phyloP scores from a whole-genome alignment of 371 early-diverging fungal species.

The Lichtheimia corymbifera region DNA sequence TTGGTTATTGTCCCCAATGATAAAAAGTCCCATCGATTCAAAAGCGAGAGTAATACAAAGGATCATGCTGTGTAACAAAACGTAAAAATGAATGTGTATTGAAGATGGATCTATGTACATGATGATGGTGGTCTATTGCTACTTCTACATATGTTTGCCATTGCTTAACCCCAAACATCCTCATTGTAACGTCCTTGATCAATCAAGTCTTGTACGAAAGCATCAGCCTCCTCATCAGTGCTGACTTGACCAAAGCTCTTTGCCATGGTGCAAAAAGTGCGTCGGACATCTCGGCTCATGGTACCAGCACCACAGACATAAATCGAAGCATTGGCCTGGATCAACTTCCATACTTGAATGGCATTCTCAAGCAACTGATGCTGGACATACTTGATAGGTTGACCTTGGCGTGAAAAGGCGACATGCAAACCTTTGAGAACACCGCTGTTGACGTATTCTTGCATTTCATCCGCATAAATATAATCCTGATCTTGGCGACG shows the following conservation, averaged over 20 bases:
- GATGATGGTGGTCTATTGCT: too few relatives aligned
- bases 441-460: conserved; percentile 45
- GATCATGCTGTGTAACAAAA: too few relatives aligned
- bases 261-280: conserved; percentile 35
- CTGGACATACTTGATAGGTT: conserved; percentile 42
- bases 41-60: too few relatives aligned
- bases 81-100: too few relatives aligned
- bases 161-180: conserved; percentile 54
- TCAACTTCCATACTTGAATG: conserved; percentile 29
- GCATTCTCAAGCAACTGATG: conserved; percentile 45
- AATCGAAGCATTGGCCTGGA: conserved; percentile 23
- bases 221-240: conserved; percentile 34
- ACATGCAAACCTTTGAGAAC: conserved; percentile 57
- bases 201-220: conserved; percentile 21
- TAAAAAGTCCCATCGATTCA: too few relatives aligned
- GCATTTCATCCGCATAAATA: conserved; percentile 70
- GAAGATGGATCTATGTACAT: too few relatives aligned
- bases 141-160: too few relatives aligned
- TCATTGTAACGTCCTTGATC: conserved; percentile 44
- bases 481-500: conserved; percentile 72
- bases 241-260: conserved; percentile 38
- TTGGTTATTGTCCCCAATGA: too few relatives aligned
- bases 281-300: conserved; percentile 51
- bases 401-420: conserved; percentile 68
- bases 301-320: conserved; percentile 48